Conservation (phyloP, 1,284 basidiomycete species). For the Bondarzewia mesenterica region DNA sequence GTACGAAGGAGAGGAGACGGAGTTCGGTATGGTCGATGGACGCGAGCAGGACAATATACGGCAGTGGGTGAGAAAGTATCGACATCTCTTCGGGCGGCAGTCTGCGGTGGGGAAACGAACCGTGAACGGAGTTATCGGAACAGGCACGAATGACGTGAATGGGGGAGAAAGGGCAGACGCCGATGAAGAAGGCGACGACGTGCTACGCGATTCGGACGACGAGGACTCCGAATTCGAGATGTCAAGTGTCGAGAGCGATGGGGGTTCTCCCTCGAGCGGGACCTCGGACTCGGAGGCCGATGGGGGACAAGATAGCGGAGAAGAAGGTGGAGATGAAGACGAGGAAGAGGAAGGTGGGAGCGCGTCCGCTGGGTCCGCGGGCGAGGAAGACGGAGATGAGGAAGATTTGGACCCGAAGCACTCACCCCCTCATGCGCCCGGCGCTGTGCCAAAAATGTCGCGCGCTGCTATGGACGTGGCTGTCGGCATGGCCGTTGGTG, state of each 20-base stretch:
- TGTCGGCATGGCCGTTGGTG: slow-evolving; percentile 49
- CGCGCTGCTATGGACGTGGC: slow-evolving; percentile 57
- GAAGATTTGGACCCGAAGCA: slow-evolving; percentile 41
- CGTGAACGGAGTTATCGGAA: slow-evolving; percentile 1
- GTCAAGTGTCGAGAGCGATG: slow-evolving; percentile 20
- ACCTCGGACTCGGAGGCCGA: slow-evolving; percentile 7
- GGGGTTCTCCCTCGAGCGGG: slow-evolving; percentile 18
- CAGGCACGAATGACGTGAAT: slow-evolving; percentile 7
- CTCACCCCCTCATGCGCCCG: slow-evolving; percentile 60
- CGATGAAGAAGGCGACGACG: slow-evolving; percentile 8
- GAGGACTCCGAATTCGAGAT: slow-evolving; percentile 43
- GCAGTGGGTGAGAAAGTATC: slow-evolving; percentile 52
- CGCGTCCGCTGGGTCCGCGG: slow-evolving; percentile 15
- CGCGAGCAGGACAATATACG: slow-evolving; percentile 57
- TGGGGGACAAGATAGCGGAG: slow-evolving; percentile 16
- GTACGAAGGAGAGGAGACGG: slow-evolving; percentile 46
- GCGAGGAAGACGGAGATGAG: slow-evolving; percentile 19
- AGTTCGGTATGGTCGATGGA: slow-evolving; percentile 65
- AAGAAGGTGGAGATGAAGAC: slow-evolving; percentile 20
- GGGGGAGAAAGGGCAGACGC: not conserved
- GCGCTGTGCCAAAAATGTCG: slow-evolving; percentile 60
- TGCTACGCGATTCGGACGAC: slow-evolving; percentile 36
- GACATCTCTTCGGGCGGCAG: slow-evolving; percentile 47
- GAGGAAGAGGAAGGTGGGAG: slow-evolving; percentile 14
- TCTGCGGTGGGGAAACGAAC: slow-evolving; percentile 4